Evolutionary conservation across 192 early-diverging fungal species (phyloP), one percentile per base, ranked within the genome.

Genomic region (Coemansia furcata): DNA sequence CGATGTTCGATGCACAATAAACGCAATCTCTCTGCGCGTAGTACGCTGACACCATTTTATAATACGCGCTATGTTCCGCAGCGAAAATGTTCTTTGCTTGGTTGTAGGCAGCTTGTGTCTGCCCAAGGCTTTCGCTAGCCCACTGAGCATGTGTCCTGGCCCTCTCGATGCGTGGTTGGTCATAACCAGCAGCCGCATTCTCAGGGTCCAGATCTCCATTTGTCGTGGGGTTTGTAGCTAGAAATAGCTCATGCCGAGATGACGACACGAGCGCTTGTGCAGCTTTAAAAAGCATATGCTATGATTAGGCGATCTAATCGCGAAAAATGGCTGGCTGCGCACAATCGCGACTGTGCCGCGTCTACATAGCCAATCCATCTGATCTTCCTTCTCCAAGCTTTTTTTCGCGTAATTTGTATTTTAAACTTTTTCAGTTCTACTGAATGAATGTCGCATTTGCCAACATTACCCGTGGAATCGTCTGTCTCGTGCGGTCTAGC

Each of bases 381-480:
- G 2, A n/a, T 57, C 14, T 3, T 3, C 17, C 14, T 55, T n/a
- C 54, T 11, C 29, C 7, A 30, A 54, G 15, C 23, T 26, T 7
- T n/a, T 6, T 57, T 33, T 57, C 30, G 30, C 15, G 30, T 57
- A 57, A 35, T 57, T 57, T 57, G 15, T 32, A 57, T 57, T 33
- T 57, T 33, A 17, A 30, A 30, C 54, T 33, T 33, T 23, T 50
- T 4, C 12, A 33, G 30, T 35, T 57, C 14, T 33, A 17, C 54
- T 57, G 54, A 57, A 57, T 57, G 54, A 57, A 57, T 57, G 54
- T 57, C 54, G 54, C 32, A 33, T 17, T 35, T 33, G 54, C 29
- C 54, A 15, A 32, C 30, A 33, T 57, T 17, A 4, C 14, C 54
- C 6, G 30, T 6, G 15, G 5, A 6, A 3, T 15, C 15, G 32